These are phyloP conservation scores for Mucor plumbeus DNA, from an alignment of 371 early-diverging fungal species.

Conservation along the genomic window DNA sequence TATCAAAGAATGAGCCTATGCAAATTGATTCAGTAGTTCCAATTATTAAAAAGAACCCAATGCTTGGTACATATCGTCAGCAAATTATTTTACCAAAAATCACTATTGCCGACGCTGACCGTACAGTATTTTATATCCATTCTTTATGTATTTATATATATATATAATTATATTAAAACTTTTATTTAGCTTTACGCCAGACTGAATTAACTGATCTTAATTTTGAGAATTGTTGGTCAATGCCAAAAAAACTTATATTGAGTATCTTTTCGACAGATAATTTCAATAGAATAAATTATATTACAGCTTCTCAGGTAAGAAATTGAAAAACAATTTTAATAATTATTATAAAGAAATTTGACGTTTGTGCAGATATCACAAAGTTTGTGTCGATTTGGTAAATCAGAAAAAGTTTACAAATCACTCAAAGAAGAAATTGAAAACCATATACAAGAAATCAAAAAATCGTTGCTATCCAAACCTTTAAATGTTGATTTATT, in stretches of 20 bases:
- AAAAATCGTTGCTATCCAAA: neutral
- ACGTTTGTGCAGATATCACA: constrained; percentile 57
- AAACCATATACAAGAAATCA: constrained; percentile 21
- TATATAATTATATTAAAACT: neutral
- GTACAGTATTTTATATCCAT: constrained; percentile 30
- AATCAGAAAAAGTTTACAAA: constrained; percentile 66
- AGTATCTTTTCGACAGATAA: constrained; percentile 11
- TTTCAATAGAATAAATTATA: constrained; percentile 2
- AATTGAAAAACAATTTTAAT: no score
- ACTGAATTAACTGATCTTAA: constrained; percentile 69
- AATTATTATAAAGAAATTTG: constrained; percentile 18
- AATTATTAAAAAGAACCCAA: neutral
- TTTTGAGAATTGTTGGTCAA: constrained; percentile 45
- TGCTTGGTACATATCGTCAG: constrained; percentile 29
- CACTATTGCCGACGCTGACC: constrained; percentile 68
- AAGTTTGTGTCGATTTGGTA: constrained; percentile 80
- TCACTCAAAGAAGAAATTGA: constrained; percentile 64
- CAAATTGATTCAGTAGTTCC: constrained; percentile 11
- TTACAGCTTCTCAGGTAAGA: constrained; percentile 9
- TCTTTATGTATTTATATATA: no score
- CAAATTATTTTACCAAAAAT: constrained; percentile 42
- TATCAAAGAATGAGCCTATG: constrained; percentile 18
- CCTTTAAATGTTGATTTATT: constrained; percentile 1
- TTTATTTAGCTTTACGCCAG: constrained; percentile 43
- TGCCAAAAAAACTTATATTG: constrained; percentile 1